Evolutionary conservation across 2,329 filamentous ascomycete species (phyloP).

Genomic region (Tolypocladium inflatum): DNA sequence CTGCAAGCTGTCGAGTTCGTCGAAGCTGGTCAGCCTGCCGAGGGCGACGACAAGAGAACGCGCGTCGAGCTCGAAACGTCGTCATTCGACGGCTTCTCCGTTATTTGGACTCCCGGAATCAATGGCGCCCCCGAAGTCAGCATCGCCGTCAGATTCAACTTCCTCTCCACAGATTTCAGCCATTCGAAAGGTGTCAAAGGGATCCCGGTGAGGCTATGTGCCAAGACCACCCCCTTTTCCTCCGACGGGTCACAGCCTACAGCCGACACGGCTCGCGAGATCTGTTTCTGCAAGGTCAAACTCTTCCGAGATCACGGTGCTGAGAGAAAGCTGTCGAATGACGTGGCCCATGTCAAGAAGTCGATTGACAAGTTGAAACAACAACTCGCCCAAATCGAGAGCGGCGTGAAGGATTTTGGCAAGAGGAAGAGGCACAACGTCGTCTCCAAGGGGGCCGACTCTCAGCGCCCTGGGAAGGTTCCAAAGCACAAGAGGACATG

Average conservation of each 20-base stretch:
- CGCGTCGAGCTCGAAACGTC: constrained; percentile 63
- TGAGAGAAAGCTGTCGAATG: constrained; percentile 89
- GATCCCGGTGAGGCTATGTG: constrained; percentile 85
- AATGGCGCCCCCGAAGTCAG: constrained; percentile 67
- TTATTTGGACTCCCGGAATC: constrained; percentile 72
- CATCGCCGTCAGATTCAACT: constrained; percentile 92
- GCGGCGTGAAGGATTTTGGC: constrained; percentile 55
- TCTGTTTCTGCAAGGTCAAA: constrained; percentile 95
- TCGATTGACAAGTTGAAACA: constrained; percentile 94
- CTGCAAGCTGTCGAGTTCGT: constrained; percentile 94
- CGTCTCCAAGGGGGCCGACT: constrained; percentile 34
- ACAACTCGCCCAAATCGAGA: constrained; percentile 73
- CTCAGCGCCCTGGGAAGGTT: constrained; percentile 66
- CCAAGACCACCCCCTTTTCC: constrained; percentile 69
- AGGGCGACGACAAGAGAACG: constrained; percentile 56
- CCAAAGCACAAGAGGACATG: constrained; percentile 89
- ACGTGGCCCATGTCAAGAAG: constrained; percentile 90
- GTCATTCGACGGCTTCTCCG: constrained; percentile 90
- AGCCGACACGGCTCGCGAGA: constrained; percentile 47
- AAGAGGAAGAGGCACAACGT: constrained; percentile 52
- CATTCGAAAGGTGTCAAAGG: constrained; percentile 98
- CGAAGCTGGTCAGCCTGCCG: constrained; percentile 49
- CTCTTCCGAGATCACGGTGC: constrained; percentile 94
- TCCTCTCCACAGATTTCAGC: constrained; percentile 95
- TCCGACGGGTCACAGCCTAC: constrained; percentile 39